Conservation (phyloP, 2,329 filamentous ascomycete species). For the Scleromitrula shiraiana region DNA sequence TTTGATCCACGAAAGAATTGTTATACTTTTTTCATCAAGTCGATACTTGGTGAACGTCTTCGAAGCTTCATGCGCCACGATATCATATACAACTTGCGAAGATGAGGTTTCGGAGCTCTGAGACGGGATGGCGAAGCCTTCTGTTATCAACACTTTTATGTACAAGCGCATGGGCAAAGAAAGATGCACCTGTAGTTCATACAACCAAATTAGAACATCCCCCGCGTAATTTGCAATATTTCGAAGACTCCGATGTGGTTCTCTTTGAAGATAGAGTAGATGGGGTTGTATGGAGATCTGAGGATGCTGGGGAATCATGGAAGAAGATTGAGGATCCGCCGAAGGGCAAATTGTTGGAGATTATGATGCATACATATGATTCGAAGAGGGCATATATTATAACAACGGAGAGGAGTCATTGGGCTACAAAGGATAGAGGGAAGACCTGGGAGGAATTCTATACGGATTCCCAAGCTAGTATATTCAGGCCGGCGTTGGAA, state of each 20-base stretch:
- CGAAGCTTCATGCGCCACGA: conserved; percentile 27
- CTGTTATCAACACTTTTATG: conserved; percentile 24
- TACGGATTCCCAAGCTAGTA: conserved; percentile 49
- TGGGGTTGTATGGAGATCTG: conserved; percentile 66
- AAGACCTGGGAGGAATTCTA: conserved; percentile 72
- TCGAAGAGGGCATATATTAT: conserved; percentile 72
- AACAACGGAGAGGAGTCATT: conserved; percentile 63
- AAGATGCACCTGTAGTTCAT: conserved; percentile 52
- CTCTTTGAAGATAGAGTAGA: conserved; percentile 62
- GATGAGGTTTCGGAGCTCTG: conserved; percentile 27
- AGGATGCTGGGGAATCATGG: conserved; percentile 76
- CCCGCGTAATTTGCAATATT: conserved; percentile 73
- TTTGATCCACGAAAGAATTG: background rate
- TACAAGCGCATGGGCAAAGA: conserved; percentile 24
- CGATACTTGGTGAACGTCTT: conserved; percentile 18
- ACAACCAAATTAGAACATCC: conserved; percentile 56
- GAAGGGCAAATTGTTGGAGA: conserved; percentile 52
- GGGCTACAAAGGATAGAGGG: conserved; percentile 74
- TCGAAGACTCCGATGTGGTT: conserved; percentile 78
- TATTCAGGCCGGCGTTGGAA: conserved; percentile 48
- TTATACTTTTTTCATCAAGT: conserved; percentile 5
- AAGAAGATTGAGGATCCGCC: conserved; percentile 54
- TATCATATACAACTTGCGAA: conserved; percentile 18
- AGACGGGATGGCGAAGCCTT: conserved; percentile 26
- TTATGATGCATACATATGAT: conserved; percentile 74